Evolutionary conservation across 2,329 filamentous ascomycete species (phyloP), one percentile per base, ranked within the genome.

Genomic region (Dothiorella sarmentorum): DNA sequence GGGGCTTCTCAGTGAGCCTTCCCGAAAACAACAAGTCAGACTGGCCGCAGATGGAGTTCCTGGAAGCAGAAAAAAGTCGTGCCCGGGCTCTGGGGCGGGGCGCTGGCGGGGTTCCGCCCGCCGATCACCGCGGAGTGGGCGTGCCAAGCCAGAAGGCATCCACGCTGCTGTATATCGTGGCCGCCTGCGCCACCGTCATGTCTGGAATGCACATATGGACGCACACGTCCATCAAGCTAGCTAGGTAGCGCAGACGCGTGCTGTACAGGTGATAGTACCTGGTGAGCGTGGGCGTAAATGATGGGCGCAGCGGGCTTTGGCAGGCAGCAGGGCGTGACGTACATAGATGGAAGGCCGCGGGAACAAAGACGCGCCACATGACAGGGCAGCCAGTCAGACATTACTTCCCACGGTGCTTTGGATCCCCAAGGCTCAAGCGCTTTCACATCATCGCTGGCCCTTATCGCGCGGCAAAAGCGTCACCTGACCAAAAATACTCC

Each of bases 291-390:
- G 24, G 43, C 43, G 15, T 17, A n/a, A n/a, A n/a, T 15, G 15
- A 11, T 22, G 33, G 10, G 33, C 33, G 33, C 33, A 11, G 33
- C 33, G 33, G 33, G 33, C 33, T 27, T 29, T 35, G 26, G 33
- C 49, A 53, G 49, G 49, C 49, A 17, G 49, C 49, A 40, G 35
- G 17, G 49, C 43, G 43, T 45, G n/a, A 38, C 49, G 49, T 40
- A 51, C 31, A 53, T 53, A 35, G 49, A 40, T 53, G 49, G 49
- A 40, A 53, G 35, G 22, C 33, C 49, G 49, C 49, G 35, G 49
- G 49, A 40, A 53, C 49, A 53, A 53, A 53, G 49, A 38, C 26
- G 49, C 35, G 49, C 49, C 49, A 40, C 49, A 53, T 53, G 49
- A 53, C 49, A 27, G 24, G 4, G 49, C 22, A 29, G 35, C 49